A percentile compares a stretch with the other conserved stretches of the same genome.
These are phyloP conservation scores for Podaxis rugospora DNA, from an alignment of 768 basidiomycete species.

Conservation along the genomic window DNA sequence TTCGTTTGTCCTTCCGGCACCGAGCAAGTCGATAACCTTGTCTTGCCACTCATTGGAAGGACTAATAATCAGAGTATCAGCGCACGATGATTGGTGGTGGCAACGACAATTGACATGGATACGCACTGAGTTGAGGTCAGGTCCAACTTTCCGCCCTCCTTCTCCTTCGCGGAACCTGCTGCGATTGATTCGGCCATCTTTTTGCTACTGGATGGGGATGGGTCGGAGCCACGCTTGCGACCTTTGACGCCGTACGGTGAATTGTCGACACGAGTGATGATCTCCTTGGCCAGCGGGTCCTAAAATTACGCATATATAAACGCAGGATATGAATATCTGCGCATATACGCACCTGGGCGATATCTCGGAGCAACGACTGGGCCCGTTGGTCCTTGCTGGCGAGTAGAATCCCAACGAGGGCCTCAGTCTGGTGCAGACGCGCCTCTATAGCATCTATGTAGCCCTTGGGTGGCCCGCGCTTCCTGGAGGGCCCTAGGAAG, in stretches of 20 bases:
- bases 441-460: constrained; percentile 96
- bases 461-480: constrained; percentile 87
- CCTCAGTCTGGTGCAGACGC: constrained; percentile 87
- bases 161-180: constrained; percentile 20
- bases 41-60: constrained; percentile 87
- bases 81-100: not conserved
- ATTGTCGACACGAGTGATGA: constrained; percentile 76
- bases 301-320: constrained; percentile 24
- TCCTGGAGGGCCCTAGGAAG: constrained; percentile 73
- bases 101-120: not conserved
- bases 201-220: constrained; percentile 15
- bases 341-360: constrained; percentile 38
- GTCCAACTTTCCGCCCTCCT: constrained; percentile 24
- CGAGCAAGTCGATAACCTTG: constrained; percentile 44
- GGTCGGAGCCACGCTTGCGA: constrained; percentile 42
- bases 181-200: constrained; percentile 17
- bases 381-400: constrained; percentile 41
- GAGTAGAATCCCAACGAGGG: constrained; percentile 78
- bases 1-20: constrained; percentile 18
- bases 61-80: constrained; percentile 30
- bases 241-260: constrained; percentile 77
- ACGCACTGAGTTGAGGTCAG: constrained; percentile 63
- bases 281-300: constrained; percentile 78
- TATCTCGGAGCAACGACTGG: constrained; percentile 41
- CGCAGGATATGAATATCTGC: constrained; percentile 3